Base-by-base conservation (phyloP, 2,329 filamentous ascomycete genomes). In the Curvularia eragrostidis region DNA sequence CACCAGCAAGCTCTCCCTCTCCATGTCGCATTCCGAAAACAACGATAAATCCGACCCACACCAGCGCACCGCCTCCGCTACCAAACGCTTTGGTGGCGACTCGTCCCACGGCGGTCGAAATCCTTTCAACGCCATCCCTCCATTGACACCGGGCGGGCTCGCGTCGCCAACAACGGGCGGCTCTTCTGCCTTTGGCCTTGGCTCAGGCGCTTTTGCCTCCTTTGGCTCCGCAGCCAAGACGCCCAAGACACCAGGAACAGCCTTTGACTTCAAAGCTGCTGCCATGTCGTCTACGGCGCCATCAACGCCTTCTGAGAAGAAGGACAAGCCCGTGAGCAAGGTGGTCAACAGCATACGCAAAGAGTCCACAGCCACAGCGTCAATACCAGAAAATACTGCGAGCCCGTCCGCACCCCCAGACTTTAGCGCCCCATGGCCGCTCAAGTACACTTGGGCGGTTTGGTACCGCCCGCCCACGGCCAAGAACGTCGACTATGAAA, bases 401-500 rank as follows among this genome's bases (percentile, higher is more conserved):
- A 82, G 80, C 64, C 73, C 69, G 12, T 70, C 71, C 15, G 70
- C 65, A 46, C 75, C 80, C 46, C 76, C 81, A 38, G 76, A 77
- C 54, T 59, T 64, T 19, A 68, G 58, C 48, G 66, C 63, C n/a
- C 66, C 74, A 2, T 80, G 76, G 76, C 84, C 85, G 59, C 83
- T 98, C 69, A 93, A 91, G 79, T 89, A 92, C 77, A 89, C 88
- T 63, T 99, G 95, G 95, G 89, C 96, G 32, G 92, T 98, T 76
- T 98, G 95, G 93, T 99, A 96, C 79, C 87, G 95, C 58, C 95
- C 95, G 38, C 95, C 95, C 48, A 97, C 96, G 69, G 93, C 92
- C 66, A 99, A 99, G 81, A 95, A 94, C 65, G 94, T 95, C 72
- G 94, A 98, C 78, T 99, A 99, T 77, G 95, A 99, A 78, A 97